phyloP scores from a whole-genome alignment of 2,329 filamentous ascomycete species.

The Plenodomus lindquistii region DNA sequence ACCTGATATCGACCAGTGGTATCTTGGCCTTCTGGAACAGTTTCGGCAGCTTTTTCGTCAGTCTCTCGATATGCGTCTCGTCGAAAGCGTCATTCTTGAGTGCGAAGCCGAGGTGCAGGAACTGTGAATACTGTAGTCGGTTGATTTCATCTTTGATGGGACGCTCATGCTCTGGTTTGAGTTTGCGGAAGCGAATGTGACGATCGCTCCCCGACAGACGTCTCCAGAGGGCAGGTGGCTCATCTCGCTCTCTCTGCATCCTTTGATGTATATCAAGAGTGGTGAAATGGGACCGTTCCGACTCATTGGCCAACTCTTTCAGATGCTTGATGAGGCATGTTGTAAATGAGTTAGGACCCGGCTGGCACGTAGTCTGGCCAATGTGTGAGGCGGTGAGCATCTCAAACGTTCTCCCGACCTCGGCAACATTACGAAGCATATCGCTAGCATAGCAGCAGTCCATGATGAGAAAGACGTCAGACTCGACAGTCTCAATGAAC shows the following conservation, averaged over 20 bases:
- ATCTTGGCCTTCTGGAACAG: neutral
- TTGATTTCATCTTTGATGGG: neutral
- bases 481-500: constrained; percentile 7
- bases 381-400: constrained; percentile 2
- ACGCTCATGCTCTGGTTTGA: constrained; percentile 4
- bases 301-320: constrained; percentile 1
- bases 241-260: constrained; percentile 2
- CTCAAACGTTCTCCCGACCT: constrained; percentile 8
- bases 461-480: constrained; percentile 24
- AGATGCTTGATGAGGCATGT: constrained; percentile 6
- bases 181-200: constrained; percentile 4
- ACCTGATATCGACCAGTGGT: neutral
- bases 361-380: constrained; percentile 1
- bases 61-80: constrained; percentile 1
- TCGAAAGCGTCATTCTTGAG: constrained; percentile 6
- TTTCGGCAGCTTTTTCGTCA: neutral
- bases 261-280: constrained; percentile 2
- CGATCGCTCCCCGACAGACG: neutral
- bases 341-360: constrained; percentile 12
- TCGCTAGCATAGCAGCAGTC: constrained; percentile 29
- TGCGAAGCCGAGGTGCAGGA: constrained; percentile 6
- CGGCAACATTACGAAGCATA: constrained; percentile 6
- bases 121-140: constrained; percentile 1
- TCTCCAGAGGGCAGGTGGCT: neutral
- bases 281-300: neutral